Evolutionary conservation across 495 filamentous ascomycete species (phyloP).

Genomic region (Trypethelium eluteriae): DNA sequence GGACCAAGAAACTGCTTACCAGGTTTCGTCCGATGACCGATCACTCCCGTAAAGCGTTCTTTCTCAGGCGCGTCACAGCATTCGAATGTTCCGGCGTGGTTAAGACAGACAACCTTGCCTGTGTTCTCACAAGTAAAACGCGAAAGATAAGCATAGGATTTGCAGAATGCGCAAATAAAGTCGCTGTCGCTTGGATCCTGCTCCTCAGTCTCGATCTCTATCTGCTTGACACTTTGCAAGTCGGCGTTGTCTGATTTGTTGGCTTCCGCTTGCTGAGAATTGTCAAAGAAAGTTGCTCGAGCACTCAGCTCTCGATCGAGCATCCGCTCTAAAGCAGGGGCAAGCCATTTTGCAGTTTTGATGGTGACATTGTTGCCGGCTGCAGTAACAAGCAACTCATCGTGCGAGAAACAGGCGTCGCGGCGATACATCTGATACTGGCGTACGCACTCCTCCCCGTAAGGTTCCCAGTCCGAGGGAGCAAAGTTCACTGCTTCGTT

Average conservation of each 20-base stretch:
- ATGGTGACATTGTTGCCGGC: slow-evolving; percentile 72
- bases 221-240: slow-evolving; percentile 4
- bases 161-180: slow-evolving; percentile 86
- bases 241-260: slow-evolving; percentile 20
- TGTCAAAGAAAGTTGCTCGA: slow-evolving; percentile 51
- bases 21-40: slow-evolving; percentile 39
- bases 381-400: slow-evolving; percentile 89
- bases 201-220: slow-evolving; percentile 47
- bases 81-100: slow-evolving; percentile 66
- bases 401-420: slow-evolving; percentile 94
- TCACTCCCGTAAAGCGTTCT: slow-evolving; percentile 41
- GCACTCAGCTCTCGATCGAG: slow-evolving; percentile 62
- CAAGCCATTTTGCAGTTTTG: slow-evolving; percentile 89
- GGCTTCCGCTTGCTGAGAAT: slow-evolving; percentile 11
- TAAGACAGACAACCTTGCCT: slow-evolving; percentile 68
- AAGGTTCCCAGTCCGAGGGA: slow-evolving; percentile 93
- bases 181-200: slow-evolving; percentile 79
- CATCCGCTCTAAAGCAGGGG: slow-evolving; percentile 74
- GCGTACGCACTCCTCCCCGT: slow-evolving; percentile 77
- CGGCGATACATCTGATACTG: slow-evolving; percentile 80
- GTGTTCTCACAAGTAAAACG: slow-evolving; percentile 75
- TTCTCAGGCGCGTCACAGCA: slow-evolving; percentile 64
- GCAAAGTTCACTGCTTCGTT: slow-evolving; percentile 99
- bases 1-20: not conserved
- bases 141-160: slow-evolving; percentile 84